A percentile compares a stretch with the other conserved stretches of the same genome.
Evolutionary conservation across 169 alveolate species (phyloP).

Genomic region (Plasmodium reichenowi): DNA sequence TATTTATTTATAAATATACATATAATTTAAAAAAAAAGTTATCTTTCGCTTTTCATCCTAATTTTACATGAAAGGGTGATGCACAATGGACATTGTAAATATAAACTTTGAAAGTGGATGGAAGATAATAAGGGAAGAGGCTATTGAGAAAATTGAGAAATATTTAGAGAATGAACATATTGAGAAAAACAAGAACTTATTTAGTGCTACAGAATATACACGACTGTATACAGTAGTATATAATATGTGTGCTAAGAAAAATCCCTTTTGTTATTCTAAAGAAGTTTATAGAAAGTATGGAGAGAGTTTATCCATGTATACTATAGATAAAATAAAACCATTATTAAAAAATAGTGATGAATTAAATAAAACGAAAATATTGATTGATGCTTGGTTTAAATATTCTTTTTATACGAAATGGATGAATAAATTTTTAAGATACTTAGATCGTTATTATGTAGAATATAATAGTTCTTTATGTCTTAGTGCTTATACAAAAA

Average conservation of each 20-base stretch:
- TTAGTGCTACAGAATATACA: constrained; percentile 80
- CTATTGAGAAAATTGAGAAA: constrained; percentile 67
- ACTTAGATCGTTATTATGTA: constrained; percentile 78
- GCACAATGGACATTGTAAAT: constrained; percentile 45
- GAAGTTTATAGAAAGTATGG: constrained; percentile 75
- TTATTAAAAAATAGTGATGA: constrained; percentile 22
- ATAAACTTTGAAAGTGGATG: constrained; percentile 64
- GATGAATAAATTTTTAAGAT: constrained; percentile 82
- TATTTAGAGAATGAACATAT: constrained; percentile 41
- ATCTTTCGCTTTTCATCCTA: not conserved
- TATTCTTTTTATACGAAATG: constrained; percentile 78
- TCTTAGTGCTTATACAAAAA: constrained; percentile 69
- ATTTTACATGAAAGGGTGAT: not conserved
- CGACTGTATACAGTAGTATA: constrained; percentile 79
- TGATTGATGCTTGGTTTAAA: constrained; percentile 78
- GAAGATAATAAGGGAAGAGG: constrained; percentile 71
- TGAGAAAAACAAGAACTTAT: constrained; percentile 55
- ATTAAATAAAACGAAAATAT: constrained; percentile 30
- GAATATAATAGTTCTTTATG: constrained; percentile 74
- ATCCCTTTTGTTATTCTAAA: constrained; percentile 72
- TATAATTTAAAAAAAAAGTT: not conserved
- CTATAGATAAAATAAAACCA: constrained; percentile 62
- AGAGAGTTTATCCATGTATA: constrained; percentile 54
- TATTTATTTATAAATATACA: not conserved
- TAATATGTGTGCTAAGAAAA: constrained; percentile 80